Conservation (phyloP, 495 filamentous ascomycete species). For the Corynascus novoguineensis region DNA sequence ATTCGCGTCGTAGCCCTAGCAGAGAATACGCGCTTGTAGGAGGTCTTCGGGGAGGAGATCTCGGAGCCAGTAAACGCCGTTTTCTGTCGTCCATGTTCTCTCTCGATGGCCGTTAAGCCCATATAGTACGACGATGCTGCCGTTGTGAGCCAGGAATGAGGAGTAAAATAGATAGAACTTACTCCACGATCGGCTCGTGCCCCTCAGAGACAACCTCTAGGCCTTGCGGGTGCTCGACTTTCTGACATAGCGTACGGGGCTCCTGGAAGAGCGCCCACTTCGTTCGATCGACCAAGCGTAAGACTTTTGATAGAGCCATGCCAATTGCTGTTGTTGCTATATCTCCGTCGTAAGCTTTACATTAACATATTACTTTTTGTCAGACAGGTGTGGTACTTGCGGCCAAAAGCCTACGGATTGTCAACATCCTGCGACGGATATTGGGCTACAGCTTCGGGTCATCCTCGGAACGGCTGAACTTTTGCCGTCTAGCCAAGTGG, state of each 20-base stretch:
- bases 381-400: background rate
- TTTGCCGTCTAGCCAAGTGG: too few relatives aligned
- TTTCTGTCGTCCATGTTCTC: slow-evolving; percentile 5
- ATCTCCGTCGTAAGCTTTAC: background rate
- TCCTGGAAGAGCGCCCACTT: background rate
- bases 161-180: background rate
- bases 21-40: slow-evolving; percentile 28
- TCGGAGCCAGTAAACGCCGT: slow-evolving; percentile 25
- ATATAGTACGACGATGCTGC: slow-evolving; percentile 15
- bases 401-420: background rate
- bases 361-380: background rate
- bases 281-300: background rate
- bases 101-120: slow-evolving; percentile 14
- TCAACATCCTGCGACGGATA: background rate
- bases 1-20: slow-evolving; percentile 31
- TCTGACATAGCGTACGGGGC: background rate
- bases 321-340: background rate
- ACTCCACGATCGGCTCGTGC: background rate
- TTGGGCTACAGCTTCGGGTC: background rate
- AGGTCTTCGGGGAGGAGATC: slow-evolving; percentile 30
- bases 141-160: background rate
- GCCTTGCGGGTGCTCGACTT: background rate
- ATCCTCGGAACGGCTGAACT: too few relatives aligned
- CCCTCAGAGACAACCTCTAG: background rate
- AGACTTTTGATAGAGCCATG: background rate